These are phyloP conservation scores for Phytopythium oedochilum DNA, from an alignment of 352 stramenopile genomes.

Conservation along the genomic window DNA sequence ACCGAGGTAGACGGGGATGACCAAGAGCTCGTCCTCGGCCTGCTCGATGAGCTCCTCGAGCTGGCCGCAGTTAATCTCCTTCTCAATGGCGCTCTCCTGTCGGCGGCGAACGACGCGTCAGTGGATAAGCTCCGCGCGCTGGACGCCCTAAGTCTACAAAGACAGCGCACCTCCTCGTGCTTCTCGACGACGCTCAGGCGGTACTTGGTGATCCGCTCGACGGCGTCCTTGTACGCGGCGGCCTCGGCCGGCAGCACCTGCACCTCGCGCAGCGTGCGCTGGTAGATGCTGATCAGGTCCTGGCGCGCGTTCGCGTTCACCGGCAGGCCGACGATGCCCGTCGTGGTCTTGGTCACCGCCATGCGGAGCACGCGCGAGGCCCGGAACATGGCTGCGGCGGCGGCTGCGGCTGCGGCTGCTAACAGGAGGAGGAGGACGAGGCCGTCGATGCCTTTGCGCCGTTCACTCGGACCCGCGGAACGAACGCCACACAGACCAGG, in stretches of 20 bases:
- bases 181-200: slow-evolving; percentile 70
- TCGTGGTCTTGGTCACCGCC: slow-evolving; percentile 85
- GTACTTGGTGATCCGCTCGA: slow-evolving; percentile 86
- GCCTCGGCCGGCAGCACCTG: slow-evolving; percentile 67
- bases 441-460: neutral
- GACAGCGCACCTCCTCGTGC: slow-evolving; percentile 66
- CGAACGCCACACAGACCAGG: neutral
- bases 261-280: slow-evolving; percentile 75
- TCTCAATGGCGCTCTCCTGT: slow-evolving; percentile 79
- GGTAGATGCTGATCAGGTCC: slow-evolving; percentile 84
- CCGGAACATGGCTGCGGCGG: slow-evolving; percentile 43
- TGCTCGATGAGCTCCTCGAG: slow-evolving; percentile 87
- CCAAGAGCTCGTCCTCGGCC: slow-evolving; percentile 78
- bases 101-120: neutral
- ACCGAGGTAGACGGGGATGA: slow-evolving; percentile 86
- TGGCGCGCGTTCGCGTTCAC: slow-evolving; percentile 81
- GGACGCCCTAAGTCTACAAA: too few relatives aligned
- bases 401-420: neutral
- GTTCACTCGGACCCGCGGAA: slow-evolving; percentile 3
- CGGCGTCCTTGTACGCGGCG: slow-evolving; percentile 68
- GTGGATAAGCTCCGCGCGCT: too few relatives aligned
- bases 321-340: slow-evolving; percentile 76
- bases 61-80: slow-evolving; percentile 84
- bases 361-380: slow-evolving; percentile 78
- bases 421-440: neutral